Evolutionary conservation across 352 stramenopile species (phyloP).

Genomic region (Phytophthora citricola): DNA sequence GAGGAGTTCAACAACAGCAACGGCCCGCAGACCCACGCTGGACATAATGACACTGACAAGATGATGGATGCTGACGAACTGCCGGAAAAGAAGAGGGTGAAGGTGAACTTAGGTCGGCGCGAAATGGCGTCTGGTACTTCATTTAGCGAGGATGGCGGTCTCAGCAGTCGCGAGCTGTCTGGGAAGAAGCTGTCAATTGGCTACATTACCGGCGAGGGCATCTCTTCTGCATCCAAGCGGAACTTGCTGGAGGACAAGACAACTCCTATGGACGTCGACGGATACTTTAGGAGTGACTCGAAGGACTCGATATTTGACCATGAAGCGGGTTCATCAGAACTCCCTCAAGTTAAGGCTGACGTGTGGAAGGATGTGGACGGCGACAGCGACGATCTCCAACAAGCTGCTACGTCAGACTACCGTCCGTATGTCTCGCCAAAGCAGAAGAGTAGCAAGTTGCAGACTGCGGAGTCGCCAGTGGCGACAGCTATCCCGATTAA

Average conservation of each 20-base stretch:
- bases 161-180: slow-evolving; percentile 21
- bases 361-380: slow-evolving; percentile 46
- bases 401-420: slow-evolving; percentile 45
- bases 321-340: slow-evolving; percentile 38
- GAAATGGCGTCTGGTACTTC: slow-evolving; percentile 46
- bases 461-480: slow-evolving; percentile 32
- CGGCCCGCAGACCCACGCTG: slow-evolving; percentile 36
- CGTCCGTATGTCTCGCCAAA: slow-evolving; percentile 66
- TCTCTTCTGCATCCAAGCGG: slow-evolving; percentile 42
- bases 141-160: slow-evolving; percentile 39
- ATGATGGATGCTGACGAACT: slow-evolving; percentile 56
- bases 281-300: slow-evolving; percentile 54
- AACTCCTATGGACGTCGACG: slow-evolving; percentile 48
- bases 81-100: slow-evolving; percentile 87
- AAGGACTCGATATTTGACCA: slow-evolving; percentile 63
- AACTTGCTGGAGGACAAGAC: slow-evolving; percentile 35
- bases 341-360: slow-evolving; percentile 34
- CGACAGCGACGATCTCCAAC: slow-evolving; percentile 36
- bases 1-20: slow-evolving; percentile 42
- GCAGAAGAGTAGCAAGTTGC: slow-evolving; percentile 43
- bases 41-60: slow-evolving; percentile 52
- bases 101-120: slow-evolving; percentile 51
- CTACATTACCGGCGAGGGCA: slow-evolving; percentile 48
- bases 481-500: slow-evolving; percentile 34
- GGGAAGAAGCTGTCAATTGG: slow-evolving; percentile 12